Evolutionary conservation across 495 filamentous ascomycete genomes (phyloP), one percentile per base, ranked within the genome.

Genomic region (Aspergillus heteromorphus): DNA sequence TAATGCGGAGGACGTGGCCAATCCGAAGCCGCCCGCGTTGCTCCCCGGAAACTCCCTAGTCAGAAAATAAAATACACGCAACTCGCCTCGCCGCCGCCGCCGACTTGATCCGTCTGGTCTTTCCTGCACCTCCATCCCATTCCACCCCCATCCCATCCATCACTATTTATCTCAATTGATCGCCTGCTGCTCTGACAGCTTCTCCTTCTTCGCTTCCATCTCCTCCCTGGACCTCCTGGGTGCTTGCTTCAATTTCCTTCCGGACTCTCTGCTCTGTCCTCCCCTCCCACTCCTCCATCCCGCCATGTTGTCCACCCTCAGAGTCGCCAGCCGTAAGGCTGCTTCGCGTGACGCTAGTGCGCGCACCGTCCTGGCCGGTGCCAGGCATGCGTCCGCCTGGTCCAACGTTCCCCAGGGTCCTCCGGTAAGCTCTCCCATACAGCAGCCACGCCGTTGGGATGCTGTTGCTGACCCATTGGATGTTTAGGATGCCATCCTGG

Each of bases 361-460:
- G 63, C 71, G 75, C 66, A 68, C 66, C 58, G 73, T 79, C 31
- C 62, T 80, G 42, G 61, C 69, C 36, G 83, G 83, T 62, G 69
- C 81, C 40, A 82, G 88, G 73, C 78, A 83, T 59, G 86, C 81
- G 58, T 95, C 91, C 36, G 86, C 88, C 42, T 97, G 91, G 91
- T 82, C 87, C 59, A 86, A 88, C 55, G 89, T 96, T 45, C 87
- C 89, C 61, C 89, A 96, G 76, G 91, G 91, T 54, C 91, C 92
- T 78, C 91, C 91, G 62, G 91, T 96, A 82, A 73, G 89, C 82
- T 61, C 19, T 17, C 48, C 19, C 27, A 31, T 17, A n/a, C 30
- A 14, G 31, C 2, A 25, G n/a, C 38, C 31, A 51, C 51, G 45
- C n/a, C 11, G 56, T 58, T 14, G 42, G 25, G 20, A 51, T 48